Base-by-base conservation (phyloP, 2,329 filamentous ascomycete species). In the Coleophoma cylindrospora region DNA sequence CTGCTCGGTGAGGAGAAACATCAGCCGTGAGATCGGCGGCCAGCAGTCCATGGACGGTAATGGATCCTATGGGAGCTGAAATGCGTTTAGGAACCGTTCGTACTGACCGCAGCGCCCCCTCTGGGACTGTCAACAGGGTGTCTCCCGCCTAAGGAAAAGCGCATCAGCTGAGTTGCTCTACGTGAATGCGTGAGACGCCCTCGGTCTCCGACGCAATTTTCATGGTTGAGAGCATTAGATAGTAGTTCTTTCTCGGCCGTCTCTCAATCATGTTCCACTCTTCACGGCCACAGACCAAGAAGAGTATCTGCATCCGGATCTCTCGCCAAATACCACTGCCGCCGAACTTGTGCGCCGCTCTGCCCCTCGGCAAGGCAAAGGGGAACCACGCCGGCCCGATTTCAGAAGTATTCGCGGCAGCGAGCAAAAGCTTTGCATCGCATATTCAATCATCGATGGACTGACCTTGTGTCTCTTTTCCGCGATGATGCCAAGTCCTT, bases 401-500 rank as follows among this genome's bases (percentile, higher is more conserved):
- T 27, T 27, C 2, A 27, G 7, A 27, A 5, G 9, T 27, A 3
- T 3, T 10, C 27, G 27, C 3, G 27, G 2, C 27, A 27, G 27
- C 27, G 7, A 8, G 27, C 27, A 27, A 27, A 27, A 27, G 27
- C 27, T 5, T 27, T 10, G 27, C 27, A 27, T 27, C 6, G 27
- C 27, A 27, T 2, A 19, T 2, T 19, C 19, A 19, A 19, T 19
- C 19, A 27, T 27, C 9, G 27, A 27, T 27, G 27, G 3, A 57
- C 61, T 61, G 70, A 88, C 87, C 70, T 86, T 71, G 53, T 94
- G 76, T 13, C 77, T 70, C 27, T 78, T 76, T 12, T 80, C 84
- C 5, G 89, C 86, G 46, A 91, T 76, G 50, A 96, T 83, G 43
- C 91, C 91, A 48, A 94, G 78, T 27, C 91, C 91, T 49, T 87